These are phyloP conservation scores for Hypoxylon perforatum DNA, from an alignment of 495 filamentous ascomycete genomes.

Conservation along the genomic window DNA sequence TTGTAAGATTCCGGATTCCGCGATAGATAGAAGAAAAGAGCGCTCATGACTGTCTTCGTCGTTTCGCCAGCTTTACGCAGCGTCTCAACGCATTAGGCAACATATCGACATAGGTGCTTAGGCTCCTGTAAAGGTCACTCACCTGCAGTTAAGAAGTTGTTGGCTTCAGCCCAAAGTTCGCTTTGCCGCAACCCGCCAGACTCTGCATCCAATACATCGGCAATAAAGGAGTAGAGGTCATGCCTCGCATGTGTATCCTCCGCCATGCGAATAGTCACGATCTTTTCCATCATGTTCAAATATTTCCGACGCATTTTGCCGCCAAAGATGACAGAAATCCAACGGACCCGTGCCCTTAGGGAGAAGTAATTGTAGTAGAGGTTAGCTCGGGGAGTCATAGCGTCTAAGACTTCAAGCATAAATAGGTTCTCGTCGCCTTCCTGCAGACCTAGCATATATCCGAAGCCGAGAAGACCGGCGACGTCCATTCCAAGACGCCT, in stretches of 20 bases:
- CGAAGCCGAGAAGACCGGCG: constrained; percentile 21
- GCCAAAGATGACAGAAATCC: too few relatives aligned
- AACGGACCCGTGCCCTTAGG: too few relatives aligned
- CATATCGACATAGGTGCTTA: too few relatives aligned
- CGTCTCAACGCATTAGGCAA: background rate
- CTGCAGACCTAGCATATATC: constrained; percentile 12
- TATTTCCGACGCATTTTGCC: constrained; percentile 25
- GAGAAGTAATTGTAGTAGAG: too few relatives aligned
- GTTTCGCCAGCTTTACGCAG: background rate
- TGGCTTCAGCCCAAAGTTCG: too few relatives aligned
- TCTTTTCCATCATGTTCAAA: constrained; percentile 25
- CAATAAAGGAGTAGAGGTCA: background rate
- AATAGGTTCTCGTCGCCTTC: constrained; percentile 15
- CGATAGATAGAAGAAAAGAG: too few relatives aligned
- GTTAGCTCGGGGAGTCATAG: constrained; percentile 4
- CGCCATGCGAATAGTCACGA: too few relatives aligned
- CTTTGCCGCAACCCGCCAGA: background rate
- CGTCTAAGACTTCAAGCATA: constrained; percentile 33
- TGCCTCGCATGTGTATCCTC: background rate
- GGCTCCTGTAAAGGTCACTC: background rate
- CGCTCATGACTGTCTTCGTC: too few relatives aligned
- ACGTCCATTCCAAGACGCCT: constrained; percentile 17
- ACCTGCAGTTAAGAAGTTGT: too few relatives aligned
- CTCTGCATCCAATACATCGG: background rate
- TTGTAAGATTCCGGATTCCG: constrained; percentile 6